Conservation (phyloP, 2,329 filamentous ascomycete species). For the Trichoderma simmonsii region DNA sequence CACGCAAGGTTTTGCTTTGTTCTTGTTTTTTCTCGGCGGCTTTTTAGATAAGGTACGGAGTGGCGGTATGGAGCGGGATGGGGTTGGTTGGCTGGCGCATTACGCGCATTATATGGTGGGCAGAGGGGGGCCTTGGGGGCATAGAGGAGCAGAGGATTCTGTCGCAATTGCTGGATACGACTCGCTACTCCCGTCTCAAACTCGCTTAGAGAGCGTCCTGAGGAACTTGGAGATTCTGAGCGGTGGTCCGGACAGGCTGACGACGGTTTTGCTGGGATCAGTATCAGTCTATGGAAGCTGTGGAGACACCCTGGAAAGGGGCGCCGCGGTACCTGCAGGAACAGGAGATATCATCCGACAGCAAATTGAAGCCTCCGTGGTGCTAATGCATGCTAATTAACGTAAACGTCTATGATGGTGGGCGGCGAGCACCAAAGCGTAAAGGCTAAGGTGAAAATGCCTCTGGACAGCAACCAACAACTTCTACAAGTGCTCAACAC, state of each 20-base stretch:
- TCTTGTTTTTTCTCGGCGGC: background rate
- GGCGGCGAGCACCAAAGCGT: background rate
- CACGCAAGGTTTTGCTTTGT: background rate
- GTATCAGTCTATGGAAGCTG: slow-evolving; percentile 10
- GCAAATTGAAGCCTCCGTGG: slow-evolving; percentile 1
- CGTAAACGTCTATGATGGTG: background rate
- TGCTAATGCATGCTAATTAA: slow-evolving; percentile 1
- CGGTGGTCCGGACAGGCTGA: slow-evolving; percentile 9
- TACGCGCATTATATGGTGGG: slow-evolving; percentile 14
- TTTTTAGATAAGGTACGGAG: background rate
- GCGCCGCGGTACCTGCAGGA: slow-evolving; percentile 17
- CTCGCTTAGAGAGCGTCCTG: slow-evolving; percentile 12
- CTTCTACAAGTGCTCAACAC: background rate
- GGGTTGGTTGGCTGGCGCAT: slow-evolving; percentile 2
- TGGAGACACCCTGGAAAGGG: slow-evolving; percentile 17
- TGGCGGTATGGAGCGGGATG: background rate
- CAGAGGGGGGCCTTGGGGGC: background rate
- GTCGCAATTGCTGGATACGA: background rate
- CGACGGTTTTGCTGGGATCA: slow-evolving; percentile 6
- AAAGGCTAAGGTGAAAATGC: background rate
- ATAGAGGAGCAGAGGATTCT: background rate
- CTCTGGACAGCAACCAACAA: background rate
- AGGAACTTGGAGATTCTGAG: slow-evolving; percentile 1
- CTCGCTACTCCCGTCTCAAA: slow-evolving; percentile 4
- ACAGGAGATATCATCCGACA: slow-evolving; percentile 10